phyloP scores from a whole-genome alignment of 2,329 filamentous ascomycete species.

The Chrysoporthe austroafricana region DNA sequence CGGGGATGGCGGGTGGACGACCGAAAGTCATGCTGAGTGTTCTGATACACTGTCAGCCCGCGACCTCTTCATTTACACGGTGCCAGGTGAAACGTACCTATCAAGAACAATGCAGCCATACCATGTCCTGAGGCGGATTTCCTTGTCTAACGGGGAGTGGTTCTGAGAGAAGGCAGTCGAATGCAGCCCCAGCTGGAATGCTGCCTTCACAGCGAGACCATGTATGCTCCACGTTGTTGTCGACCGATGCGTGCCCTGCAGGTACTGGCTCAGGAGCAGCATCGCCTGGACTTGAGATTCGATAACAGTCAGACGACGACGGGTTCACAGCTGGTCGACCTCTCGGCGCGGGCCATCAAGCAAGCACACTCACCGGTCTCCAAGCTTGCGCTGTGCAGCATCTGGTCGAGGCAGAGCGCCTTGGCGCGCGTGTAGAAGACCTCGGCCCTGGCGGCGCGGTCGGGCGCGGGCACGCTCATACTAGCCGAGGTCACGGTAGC shows the following conservation, averaged over 20 bases:
- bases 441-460: conserved; percentile 46
- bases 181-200: conserved; percentile 56
- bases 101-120: conserved; percentile 53
- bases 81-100: conserved; percentile 37
- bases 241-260: conserved; percentile 57
- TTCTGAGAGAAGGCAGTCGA: conserved; percentile 42
- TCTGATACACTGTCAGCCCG: conserved; percentile 33
- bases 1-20: conserved; percentile 49
- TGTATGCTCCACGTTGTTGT: conserved; percentile 59
- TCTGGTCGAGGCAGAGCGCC: conserved; percentile 47
- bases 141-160: conserved; percentile 47
- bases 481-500: conserved; percentile 42
- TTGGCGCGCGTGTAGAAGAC: conserved; percentile 50
- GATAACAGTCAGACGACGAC: neutral
- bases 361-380: conserved; percentile 43
- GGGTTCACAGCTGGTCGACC: too few relatives aligned
- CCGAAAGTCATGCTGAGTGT: conserved; percentile 57
- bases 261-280: conserved; percentile 53
- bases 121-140: conserved; percentile 54
- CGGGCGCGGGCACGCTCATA: conserved; percentile 36
- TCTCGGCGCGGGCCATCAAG: too few relatives aligned
- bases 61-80: neutral
- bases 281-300: conserved; percentile 48
- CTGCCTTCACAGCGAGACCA: conserved; percentile 54
- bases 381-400: conserved; percentile 46